phyloP scores from a whole-genome alignment of 148 eudicot species.

The Camellia sinensis region DNA sequence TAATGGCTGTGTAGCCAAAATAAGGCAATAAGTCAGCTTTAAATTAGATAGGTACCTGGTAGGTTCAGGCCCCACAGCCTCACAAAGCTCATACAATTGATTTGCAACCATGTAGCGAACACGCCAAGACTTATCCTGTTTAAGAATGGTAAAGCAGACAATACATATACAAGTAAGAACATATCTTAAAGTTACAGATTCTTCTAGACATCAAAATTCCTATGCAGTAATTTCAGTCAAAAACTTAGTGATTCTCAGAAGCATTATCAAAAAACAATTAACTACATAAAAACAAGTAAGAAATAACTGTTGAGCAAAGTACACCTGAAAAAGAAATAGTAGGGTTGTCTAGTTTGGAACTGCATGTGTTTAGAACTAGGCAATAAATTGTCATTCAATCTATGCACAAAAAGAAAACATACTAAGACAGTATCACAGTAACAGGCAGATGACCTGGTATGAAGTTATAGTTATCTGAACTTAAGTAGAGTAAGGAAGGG shows the following conservation, averaged over 20 bases:
- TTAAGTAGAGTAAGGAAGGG: background rate
- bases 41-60: conserved; percentile 55
- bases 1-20: background rate
- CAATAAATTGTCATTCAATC: background rate
- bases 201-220: background rate
- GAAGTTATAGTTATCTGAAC: background rate
- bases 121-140: conserved; percentile 99
- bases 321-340: background rate
- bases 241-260: background rate
- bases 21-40: conserved; percentile 2
- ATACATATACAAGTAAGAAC: background rate
- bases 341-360: background rate
- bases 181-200: background rate
- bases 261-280: conserved; percentile 2
- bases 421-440: background rate
- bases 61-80: conserved; percentile 97
- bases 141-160: conserved; percentile 19
- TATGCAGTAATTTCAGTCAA: background rate
- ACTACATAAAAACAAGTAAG: background rate
- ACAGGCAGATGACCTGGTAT: background rate
- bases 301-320: background rate
- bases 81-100: conserved; percentile 96
- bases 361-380: background rate
- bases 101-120: conserved; percentile 99
- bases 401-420: background rate